Evolutionary conservation across 2,329 filamentous ascomycete genomes (phyloP).

Genomic region (Phyllosticta citrichinensis): DNA sequence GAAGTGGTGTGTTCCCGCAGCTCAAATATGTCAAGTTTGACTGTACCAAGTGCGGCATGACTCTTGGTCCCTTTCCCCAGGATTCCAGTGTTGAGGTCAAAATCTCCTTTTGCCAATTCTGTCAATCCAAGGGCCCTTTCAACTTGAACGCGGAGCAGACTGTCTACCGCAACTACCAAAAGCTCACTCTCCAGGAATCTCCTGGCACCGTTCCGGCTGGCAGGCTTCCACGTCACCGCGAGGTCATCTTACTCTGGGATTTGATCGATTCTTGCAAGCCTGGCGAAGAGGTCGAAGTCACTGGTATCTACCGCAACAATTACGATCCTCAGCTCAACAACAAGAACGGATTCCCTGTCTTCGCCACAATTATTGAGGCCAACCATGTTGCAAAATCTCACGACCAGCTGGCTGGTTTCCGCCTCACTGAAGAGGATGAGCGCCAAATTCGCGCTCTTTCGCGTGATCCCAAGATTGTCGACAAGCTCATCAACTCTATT

Average conservation of each 20-base stretch:
- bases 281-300: constrained; percentile 94
- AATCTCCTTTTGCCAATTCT: constrained; percentile 92
- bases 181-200: constrained; percentile 91
- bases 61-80: constrained; percentile 91
- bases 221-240: constrained; percentile 81
- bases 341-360: constrained; percentile 96
- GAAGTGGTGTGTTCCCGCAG: constrained; percentile 93
- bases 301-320: constrained; percentile 94
- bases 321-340: constrained; percentile 97
- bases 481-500: constrained; percentile 87
- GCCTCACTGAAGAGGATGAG: constrained; percentile 90
- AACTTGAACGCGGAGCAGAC: constrained; percentile 95
- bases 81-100: constrained; percentile 95
- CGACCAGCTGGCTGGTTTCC: constrained; percentile 93
- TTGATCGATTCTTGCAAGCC: constrained; percentile 95
- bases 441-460: constrained; percentile 79
- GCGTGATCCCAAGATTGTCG: constrained; percentile 80
- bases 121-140: constrained; percentile 90
- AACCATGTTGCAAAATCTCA: constrained; percentile 97
- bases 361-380: constrained; percentile 93
- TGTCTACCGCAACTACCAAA: constrained; percentile 97
- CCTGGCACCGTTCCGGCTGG: constrained; percentile 94
- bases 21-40: constrained; percentile 98
- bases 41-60: constrained; percentile 85
- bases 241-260: constrained; percentile 94